phyloP scores from a whole-genome alignment of 164 flowering plant genomes.

The Umbilicus rupestris region DNA sequence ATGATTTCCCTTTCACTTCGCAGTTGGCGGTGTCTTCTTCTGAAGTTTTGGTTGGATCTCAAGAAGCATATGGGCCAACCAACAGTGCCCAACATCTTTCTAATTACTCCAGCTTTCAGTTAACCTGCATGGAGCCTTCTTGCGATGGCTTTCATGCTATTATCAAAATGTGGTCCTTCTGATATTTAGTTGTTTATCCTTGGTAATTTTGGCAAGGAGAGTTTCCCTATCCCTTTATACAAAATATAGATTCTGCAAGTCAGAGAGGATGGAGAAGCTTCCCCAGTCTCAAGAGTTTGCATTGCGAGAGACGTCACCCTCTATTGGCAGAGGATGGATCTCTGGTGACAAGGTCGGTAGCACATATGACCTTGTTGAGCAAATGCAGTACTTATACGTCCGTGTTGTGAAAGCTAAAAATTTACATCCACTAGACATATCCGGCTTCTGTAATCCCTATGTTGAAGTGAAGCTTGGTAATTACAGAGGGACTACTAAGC shows the following conservation, averaged over 20 bases:
- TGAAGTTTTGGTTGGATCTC: no score
- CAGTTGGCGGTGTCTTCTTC: no score
- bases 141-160: no score
- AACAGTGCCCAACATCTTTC: no score
- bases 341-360: constrained; percentile 65
- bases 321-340: constrained; percentile 56
- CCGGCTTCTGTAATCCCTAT: constrained; percentile 74
- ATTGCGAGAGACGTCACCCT: constrained; percentile 74
- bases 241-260: neutral
- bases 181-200: no score
- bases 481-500: constrained; percentile 60
- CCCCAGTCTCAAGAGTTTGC: constrained; percentile 55
- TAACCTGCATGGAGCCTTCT: no score
- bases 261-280: constrained; percentile 37
- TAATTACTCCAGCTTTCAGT: no score
- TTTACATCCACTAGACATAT: constrained; percentile 48
- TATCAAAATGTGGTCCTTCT: no score
- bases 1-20: no score
- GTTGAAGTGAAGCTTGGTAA: constrained; percentile 79
- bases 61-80: no score
- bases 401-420: constrained; percentile 72
- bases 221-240: no score
- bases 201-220: no score
- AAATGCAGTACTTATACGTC: constrained; percentile 77
- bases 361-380: constrained; percentile 90